Evolutionary conservation across 164 flowering plant species (phyloP).

Genomic region (Berberis vulgaris): DNA sequence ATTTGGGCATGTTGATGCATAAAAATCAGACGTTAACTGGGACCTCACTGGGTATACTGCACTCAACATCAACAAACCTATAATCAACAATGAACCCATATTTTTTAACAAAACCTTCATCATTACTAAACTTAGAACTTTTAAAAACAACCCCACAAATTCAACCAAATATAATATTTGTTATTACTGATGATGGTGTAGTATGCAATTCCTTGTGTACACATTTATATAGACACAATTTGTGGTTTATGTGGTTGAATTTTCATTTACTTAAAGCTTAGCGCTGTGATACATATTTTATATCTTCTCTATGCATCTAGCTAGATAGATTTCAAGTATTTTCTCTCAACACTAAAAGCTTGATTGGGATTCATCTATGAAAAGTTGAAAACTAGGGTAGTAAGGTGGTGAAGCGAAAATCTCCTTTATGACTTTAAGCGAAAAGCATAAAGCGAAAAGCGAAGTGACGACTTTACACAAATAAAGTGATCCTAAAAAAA

Average conservation of each 20-base stretch:
- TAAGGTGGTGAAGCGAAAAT: too few species aligned
- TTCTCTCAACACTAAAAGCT: too few species aligned
- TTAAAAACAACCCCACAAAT: neutral
- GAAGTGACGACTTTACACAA: too few species aligned
- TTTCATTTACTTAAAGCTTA: neutral
- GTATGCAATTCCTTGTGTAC: neutral
- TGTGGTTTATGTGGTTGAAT: too few species aligned
- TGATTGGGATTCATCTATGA: too few species aligned
- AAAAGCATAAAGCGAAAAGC: too few species aligned
- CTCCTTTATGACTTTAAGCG: too few species aligned
- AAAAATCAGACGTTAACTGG: constrained; percentile 42
- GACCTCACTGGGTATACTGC: constrained; percentile 20
- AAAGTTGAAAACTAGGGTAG: too few species aligned
- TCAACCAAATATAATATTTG: neutral
- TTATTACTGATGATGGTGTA: neutral
- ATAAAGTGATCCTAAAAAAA: too few species aligned
- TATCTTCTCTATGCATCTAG: too few species aligned
- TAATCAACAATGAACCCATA: neutral
- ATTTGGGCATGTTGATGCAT: constrained; percentile 43
- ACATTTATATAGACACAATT: neutral
- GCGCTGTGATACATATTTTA: neutral
- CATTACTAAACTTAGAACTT: neutral
- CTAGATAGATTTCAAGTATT: too few species aligned
- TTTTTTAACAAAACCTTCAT: constrained; percentile 14
- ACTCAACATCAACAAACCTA: constrained; percentile 12